A percentile compares a stretch with the other conserved stretches of the same genome.
Conservation (phyloP, 345 rosid genomes). For the Linum lewisii region DNA sequence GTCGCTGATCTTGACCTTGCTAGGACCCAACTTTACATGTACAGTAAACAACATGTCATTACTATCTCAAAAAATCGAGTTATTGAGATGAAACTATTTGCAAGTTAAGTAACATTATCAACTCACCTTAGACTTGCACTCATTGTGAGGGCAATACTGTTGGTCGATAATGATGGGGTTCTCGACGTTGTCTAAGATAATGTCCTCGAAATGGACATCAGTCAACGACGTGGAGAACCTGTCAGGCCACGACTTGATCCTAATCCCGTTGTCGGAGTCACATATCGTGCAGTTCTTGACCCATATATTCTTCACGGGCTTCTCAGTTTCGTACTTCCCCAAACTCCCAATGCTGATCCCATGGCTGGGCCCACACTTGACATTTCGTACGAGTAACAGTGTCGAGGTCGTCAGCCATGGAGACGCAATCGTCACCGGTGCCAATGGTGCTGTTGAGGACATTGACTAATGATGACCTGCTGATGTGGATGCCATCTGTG, state of each 20-base stretch:
- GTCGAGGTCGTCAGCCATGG: constrained; percentile 8
- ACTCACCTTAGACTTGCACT: constrained; percentile 2
- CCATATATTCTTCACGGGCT: not conserved
- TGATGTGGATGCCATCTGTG: constrained; percentile 8
- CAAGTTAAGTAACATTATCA: too few relatives aligned
- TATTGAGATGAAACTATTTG: too few relatives aligned
- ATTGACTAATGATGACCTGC: not conserved
- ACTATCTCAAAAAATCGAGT: too few relatives aligned
- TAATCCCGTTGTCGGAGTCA: constrained; percentile 8
- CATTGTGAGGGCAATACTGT: constrained; percentile 5
- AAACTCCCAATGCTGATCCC: constrained; percentile 7
- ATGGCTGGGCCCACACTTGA: constrained; percentile 11
- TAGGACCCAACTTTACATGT: not conserved
- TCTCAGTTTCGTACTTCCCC: not conserved
- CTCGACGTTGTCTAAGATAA: constrained; percentile 1
- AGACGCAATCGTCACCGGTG: constrained; percentile 7
- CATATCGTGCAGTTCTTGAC: not conserved
- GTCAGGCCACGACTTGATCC: constrained; percentile 12
- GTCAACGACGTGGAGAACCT: not conserved
- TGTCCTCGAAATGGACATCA: constrained; percentile 4
- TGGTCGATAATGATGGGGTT: constrained; percentile 9
- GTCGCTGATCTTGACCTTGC: not conserved
- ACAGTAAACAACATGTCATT: not conserved
- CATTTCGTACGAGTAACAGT: not conserved
- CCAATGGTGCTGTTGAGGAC: not conserved